Evolutionary conservation across 495 filamentous ascomycete genomes (phyloP), one percentile per base, ranked within the genome.

Genomic region (Penicillium salamii): DNA sequence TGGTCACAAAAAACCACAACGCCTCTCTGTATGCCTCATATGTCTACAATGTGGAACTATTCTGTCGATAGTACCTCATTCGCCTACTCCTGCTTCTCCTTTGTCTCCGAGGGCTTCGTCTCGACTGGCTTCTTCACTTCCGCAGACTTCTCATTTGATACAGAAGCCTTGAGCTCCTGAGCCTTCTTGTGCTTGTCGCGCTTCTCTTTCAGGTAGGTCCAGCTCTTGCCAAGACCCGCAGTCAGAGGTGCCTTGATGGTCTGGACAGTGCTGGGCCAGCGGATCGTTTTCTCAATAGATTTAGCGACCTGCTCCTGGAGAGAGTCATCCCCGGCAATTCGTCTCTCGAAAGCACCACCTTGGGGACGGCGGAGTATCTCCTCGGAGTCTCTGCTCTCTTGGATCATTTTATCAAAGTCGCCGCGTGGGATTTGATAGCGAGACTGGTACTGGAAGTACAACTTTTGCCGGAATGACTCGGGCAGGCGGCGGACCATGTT

Each of bases 401-500:
- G 81, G 63, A 97, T 82, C 87, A 98, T 91, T 62, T 86, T 81
- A 51, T 88, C 67, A 67, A 96, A 98, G 33, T 96, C 89, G 2
- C 75, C 72, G 19, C 81, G 84, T 1, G 93, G 91, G 28, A 97
- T 95, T 28, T 78, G 77, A 56, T 87, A 96, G 59, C 95, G 91
- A 54, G 85, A 78, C 67, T 97, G 93, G 58, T 95, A 97, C 57
- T 89, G 83, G 68, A 93, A 95, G 69, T 97, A 98, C 2, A 98
- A 67, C 54, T 89, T 91, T 39, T 88, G 78, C 12, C 93, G 80
- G 78, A 98, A 97, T 1, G 84, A 74, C 48, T 88, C 90, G 0
- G 93, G 95, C 11, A 98, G 73, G 19, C 93, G 85, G 9, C 95
- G 83, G 7, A 98, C 91, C 88, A 97, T 97, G 63, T 98, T 97